These are phyloP conservation scores for Phytophthora macrochlamydospora DNA, from an alignment of 352 stramenopile species.

Conservation along the genomic window DNA sequence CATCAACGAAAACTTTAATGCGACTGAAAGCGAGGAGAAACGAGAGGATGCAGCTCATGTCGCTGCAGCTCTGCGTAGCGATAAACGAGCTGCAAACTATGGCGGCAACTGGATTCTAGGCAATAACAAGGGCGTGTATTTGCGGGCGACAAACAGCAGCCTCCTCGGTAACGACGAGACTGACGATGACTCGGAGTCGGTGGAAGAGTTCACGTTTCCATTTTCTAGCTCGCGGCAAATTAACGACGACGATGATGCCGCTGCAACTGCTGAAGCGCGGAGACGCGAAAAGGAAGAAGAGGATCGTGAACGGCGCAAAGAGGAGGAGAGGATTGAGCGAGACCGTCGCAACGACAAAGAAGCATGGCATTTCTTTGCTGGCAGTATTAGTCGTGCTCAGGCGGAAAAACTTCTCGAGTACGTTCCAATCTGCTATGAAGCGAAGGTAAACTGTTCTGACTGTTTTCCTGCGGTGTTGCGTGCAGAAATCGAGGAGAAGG, in stretches of 20 bases:
- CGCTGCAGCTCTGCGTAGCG: slow-evolving; percentile 7
- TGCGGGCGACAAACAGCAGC: slow-evolving; percentile 73
- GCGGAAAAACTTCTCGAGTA: slow-evolving; percentile 76
- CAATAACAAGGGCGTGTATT: slow-evolving; percentile 76
- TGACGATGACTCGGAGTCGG: slow-evolving; percentile 60
- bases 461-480: slow-evolving; percentile 5
- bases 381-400: slow-evolving; percentile 70
- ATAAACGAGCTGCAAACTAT: slow-evolving; percentile 39
- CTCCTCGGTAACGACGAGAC: slow-evolving; percentile 70
- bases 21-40: slow-evolving; percentile 24
- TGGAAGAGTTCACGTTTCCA: slow-evolving; percentile 54
- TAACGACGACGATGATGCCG: slow-evolving; percentile 41
- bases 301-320: slow-evolving; percentile 34
- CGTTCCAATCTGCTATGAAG: slow-evolving; percentile 4
- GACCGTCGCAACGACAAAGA: slow-evolving; percentile 63
- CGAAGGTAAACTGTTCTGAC: neutral
- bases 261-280: slow-evolving; percentile 29
- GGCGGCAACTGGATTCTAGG: slow-evolving; percentile 84
- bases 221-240: slow-evolving; percentile 44
- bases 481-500: slow-evolving; percentile 61
- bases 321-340: slow-evolving; percentile 41
- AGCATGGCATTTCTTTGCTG: slow-evolving; percentile 81
- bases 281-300: slow-evolving; percentile 41
- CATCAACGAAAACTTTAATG: slow-evolving; percentile 44
- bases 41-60: neutral